phyloP scores from a whole-genome alignment of 352 stramenopile species.

The Phytopythium delawarense region DNA sequence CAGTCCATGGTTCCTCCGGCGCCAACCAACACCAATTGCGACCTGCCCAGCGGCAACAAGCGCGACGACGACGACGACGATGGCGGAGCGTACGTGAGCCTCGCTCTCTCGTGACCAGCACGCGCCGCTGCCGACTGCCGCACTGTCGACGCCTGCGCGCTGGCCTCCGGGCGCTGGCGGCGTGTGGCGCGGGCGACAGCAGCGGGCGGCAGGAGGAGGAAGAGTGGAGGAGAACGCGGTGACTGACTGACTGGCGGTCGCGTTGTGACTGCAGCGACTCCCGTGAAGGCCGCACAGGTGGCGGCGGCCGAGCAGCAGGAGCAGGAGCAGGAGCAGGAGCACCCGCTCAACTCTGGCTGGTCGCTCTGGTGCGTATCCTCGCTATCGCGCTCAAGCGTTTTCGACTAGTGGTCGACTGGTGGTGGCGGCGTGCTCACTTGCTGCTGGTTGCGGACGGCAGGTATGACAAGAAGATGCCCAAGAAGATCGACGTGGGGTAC shows the following conservation, averaged over 20 bases:
- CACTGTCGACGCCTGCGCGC: background rate
- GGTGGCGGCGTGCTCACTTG: no score
- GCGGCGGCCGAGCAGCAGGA: conserved; percentile 13
- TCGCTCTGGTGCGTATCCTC: conserved; percentile 66
- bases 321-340: conserved; percentile 50
- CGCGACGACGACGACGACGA: background rate
- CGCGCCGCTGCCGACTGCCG: no score
- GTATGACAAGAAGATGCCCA: conserved; percentile 93
- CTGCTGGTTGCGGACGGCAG: conserved; percentile 28
- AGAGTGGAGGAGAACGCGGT: background rate
- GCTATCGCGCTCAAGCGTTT: background rate
- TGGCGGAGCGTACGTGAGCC: background rate
- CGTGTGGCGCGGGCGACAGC: no score
- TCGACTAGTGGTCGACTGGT: no score
- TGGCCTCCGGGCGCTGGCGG: no score
- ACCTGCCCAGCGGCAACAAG: background rate
- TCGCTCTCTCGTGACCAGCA: background rate
- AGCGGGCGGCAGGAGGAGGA: no score
- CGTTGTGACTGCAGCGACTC: background rate
- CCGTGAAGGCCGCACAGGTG: conserved; percentile 19
- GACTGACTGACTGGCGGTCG: background rate
- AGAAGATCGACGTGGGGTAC: conserved; percentile 86
- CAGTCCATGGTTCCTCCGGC: background rate
- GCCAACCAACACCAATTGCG: conserved; percentile 2
- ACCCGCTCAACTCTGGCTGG: conserved; percentile 87